Conservation (phyloP, 2,329 filamentous ascomycete genomes). For the Fusarium marasasianum region DNA sequence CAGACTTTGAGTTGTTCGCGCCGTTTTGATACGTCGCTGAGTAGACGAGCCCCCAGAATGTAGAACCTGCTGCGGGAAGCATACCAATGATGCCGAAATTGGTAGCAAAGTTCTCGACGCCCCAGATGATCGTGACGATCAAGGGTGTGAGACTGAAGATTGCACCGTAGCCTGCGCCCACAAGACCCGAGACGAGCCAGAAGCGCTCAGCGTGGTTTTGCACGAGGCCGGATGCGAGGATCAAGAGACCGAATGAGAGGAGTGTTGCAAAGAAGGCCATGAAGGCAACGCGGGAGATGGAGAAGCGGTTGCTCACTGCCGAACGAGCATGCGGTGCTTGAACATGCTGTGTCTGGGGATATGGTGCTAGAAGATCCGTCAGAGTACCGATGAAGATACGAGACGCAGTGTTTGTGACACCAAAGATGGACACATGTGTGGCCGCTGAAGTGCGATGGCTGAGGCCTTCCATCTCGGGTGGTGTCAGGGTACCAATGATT, state of each 20-base stretch:
- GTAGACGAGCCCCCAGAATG: slow-evolving; percentile 92
- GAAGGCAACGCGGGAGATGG: slow-evolving; percentile 81
- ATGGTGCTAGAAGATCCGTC: slow-evolving; percentile 84
- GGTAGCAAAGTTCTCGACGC: slow-evolving; percentile 97
- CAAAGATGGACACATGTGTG: slow-evolving; percentile 93
- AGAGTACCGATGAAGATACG: slow-evolving; percentile 89
- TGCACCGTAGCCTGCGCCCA: slow-evolving; percentile 93
- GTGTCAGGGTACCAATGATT: slow-evolving; percentile 85
- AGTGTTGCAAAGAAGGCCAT: slow-evolving; percentile 79
- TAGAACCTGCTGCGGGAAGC: slow-evolving; percentile 86
- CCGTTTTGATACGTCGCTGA: slow-evolving; percentile 79
- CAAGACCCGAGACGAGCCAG: slow-evolving; percentile 83
- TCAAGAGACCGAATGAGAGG: slow-evolving; percentile 78
- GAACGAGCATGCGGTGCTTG: slow-evolving; percentile 53
- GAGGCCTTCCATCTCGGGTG: slow-evolving; percentile 57
- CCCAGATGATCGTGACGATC: slow-evolving; percentile 97
- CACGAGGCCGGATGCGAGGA: slow-evolving; percentile 79
- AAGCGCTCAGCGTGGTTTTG: slow-evolving; percentile 82
- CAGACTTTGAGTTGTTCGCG: slow-evolving; percentile 55
- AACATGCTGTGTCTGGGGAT: slow-evolving; percentile 67
- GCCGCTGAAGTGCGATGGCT: slow-evolving; percentile 69
- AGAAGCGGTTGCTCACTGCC: slow-evolving; percentile 54
- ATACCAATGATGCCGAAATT: slow-evolving; percentile 97
- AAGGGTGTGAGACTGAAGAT: slow-evolving; percentile 91
- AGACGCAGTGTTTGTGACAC: slow-evolving; percentile 87